A percentile compares a stretch with the other conserved stretches of the same genome.
phyloP scores from a whole-genome alignment of 352 stramenopile species.

The Thalassiosira hispida region DNA sequence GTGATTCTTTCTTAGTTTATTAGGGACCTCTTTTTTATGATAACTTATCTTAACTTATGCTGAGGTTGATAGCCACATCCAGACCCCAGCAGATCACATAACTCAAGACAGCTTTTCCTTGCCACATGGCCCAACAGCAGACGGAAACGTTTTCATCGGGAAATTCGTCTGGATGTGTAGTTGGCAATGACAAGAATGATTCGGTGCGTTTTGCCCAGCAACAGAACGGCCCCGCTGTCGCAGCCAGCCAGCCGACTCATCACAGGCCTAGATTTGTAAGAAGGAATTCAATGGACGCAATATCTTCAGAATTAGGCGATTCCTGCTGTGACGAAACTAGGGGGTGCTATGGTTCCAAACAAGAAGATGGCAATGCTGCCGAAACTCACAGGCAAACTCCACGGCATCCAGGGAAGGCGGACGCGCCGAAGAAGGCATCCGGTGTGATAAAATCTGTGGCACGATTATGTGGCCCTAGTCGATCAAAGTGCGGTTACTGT shows the following conservation, averaged over 20 bases:
- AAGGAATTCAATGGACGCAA: slow-evolving; percentile 15
- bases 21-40: too few species aligned
- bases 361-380: not conserved
- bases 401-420: not conserved
- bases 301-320: not conserved
- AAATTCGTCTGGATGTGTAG: too few species aligned
- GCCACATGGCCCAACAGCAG: too few species aligned
- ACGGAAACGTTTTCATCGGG: too few species aligned
- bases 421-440: not conserved
- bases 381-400: not conserved
- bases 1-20: too few species aligned
- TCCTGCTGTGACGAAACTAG: not conserved
- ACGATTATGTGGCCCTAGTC: slow-evolving; percentile 61
- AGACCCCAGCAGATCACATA: too few species aligned
- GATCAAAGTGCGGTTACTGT: slow-evolving; percentile 79
- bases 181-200: too few species aligned
- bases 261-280: slow-evolving; percentile 7
- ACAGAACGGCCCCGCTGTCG: not conserved
- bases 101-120: too few species aligned
- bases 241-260: not conserved
- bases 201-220: too few species aligned
- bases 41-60: too few species aligned
- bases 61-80: too few species aligned
- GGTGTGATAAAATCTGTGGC: slow-evolving; percentile 34
- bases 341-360: not conserved